phyloP scores from a whole-genome alignment of 805 yeast species.

The Pichia membranifaciens region DNA sequence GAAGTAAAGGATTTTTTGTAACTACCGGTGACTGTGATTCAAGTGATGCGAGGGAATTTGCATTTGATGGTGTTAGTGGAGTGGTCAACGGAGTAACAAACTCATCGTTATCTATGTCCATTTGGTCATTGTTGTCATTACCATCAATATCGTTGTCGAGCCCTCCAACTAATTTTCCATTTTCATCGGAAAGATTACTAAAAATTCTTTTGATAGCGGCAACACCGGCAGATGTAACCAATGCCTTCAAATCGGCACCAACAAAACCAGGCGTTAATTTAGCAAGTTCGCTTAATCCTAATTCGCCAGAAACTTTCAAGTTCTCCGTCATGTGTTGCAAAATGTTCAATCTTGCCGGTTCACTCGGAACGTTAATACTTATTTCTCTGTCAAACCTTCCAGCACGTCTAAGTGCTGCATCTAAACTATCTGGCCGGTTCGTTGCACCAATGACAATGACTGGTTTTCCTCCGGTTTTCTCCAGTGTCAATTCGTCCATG shows the following conservation, averaged over 20 bases:
- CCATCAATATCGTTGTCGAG: slow-evolving; percentile 12
- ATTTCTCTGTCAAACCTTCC: slow-evolving; percentile 96
- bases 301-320: slow-evolving; percentile 61
- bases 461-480: slow-evolving; percentile 86
- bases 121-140: not conserved
- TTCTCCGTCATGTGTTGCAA: slow-evolving; percentile 64
- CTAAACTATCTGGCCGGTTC: slow-evolving; percentile 91
- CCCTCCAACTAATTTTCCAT: slow-evolving; percentile 28
- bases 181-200: slow-evolving; percentile 42
- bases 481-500: slow-evolving; percentile 86
- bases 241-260: slow-evolving; percentile 93
- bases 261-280: slow-evolving; percentile 96
- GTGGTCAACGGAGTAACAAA: slow-evolving; percentile 8
- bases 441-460: slow-evolving; percentile 96
- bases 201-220: slow-evolving; percentile 91
- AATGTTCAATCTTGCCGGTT: slow-evolving; percentile 70
- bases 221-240: slow-evolving; percentile 92
- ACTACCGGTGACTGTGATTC: slow-evolving; percentile 1
- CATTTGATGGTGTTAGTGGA: slow-evolving; percentile 7
- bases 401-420: slow-evolving; percentile 91
- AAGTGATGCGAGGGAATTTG: not conserved
- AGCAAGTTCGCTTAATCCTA: slow-evolving; percentile 71
- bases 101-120: slow-evolving; percentile 8
- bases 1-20: too few species aligned
- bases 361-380: slow-evolving; percentile 91